These are phyloP conservation scores for Boletus rubescentipes DNA, from an alignment of 768 basidiomycete genomes.

Conservation along the genomic window DNA sequence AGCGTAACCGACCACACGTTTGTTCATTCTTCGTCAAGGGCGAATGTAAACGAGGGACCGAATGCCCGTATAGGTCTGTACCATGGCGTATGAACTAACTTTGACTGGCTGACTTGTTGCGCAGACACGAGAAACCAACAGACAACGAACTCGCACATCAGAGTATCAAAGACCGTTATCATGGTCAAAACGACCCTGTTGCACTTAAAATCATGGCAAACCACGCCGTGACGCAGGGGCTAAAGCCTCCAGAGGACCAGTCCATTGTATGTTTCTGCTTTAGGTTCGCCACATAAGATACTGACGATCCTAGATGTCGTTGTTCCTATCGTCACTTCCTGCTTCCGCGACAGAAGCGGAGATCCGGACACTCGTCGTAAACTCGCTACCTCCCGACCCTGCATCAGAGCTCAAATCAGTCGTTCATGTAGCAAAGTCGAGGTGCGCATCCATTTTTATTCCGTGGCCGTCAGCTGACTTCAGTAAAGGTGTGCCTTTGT, in stretches of 20 bases:
- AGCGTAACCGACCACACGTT: slow-evolving; percentile 90
- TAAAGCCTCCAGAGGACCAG: slow-evolving; percentile 87
- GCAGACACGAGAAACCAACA: slow-evolving; percentile 84
- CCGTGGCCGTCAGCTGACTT: neutral
- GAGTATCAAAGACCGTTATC: slow-evolving; percentile 92
- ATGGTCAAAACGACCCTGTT: slow-evolving; percentile 91
- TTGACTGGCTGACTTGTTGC: neutral
- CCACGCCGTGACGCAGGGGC: slow-evolving; percentile 79
- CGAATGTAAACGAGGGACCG: slow-evolving; percentile 85
- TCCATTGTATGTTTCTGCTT: slow-evolving; percentile 62
- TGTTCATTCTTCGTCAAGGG: slow-evolving; percentile 97
- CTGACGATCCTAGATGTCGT: slow-evolving; percentile 58
- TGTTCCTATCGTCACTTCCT: slow-evolving; percentile 82
- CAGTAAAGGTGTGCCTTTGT: slow-evolving; percentile 83
- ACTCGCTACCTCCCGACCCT: slow-evolving; percentile 62
- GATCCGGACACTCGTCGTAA: slow-evolving; percentile 68
- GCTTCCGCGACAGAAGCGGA: slow-evolving; percentile 66
- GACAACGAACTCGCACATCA: slow-evolving; percentile 86
- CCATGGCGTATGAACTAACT: neutral
- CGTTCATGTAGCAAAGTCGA: slow-evolving; percentile 81
- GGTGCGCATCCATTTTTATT: slow-evolving; percentile 38
- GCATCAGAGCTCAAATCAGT: slow-evolving; percentile 75
- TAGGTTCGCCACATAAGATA: neutral
- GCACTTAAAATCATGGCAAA: slow-evolving; percentile 82
- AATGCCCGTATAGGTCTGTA: slow-evolving; percentile 83